Base-by-base conservation (phyloP, 768 basidiomycete genomes). In the Leccinum subtestaceum region DNA sequence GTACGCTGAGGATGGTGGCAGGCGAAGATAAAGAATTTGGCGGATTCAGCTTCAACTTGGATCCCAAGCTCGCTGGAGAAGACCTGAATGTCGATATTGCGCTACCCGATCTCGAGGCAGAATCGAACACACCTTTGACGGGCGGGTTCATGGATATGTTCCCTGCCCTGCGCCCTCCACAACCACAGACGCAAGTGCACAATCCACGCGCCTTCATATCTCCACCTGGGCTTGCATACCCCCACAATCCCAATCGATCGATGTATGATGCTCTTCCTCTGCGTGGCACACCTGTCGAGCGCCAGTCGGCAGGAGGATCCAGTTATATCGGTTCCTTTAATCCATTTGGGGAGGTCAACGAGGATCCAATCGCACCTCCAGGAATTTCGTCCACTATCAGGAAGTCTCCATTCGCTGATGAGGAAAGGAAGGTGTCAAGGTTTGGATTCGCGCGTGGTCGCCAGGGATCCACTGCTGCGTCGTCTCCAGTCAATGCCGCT, bases 41-140 rank as follows among this genome's bases (percentile, higher is more conserved):
- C 32, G 85, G 88, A 9, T 95, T 95, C 76, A 92, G 87, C 70
- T 95, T 95, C 76, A 93, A 87, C 72, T 76, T 94, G 47, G 92
- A 93, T 71, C 88, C 89, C 27, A 90, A 86, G 64, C 76, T 93
- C 27, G 88, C 85, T 6, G 80, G 73, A 27, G 74, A 76, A 25
- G 64, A 66, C 25, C 66, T 79, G 31, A 79, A 81, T 52, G 68
- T 69, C 2, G 70, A 75, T 15, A 72, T 81, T 12, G 66, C 75
- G 6, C 70, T 85, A 31, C 75, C 79, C 4, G 82, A 87, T 48
- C 80, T 86, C 50, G 74, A 76, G 27, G 64, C 72, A 5, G 75
- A 74, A 54, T 75, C 83, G 3, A 78, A 69, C 56, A 76, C 75
- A n/a, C 86, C 89, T 31, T 84, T 89, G 74, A 71, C 74, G 49